Base-by-base conservation (phyloP, 176 grass and related monocot genomes). In the Eragrostis nindensis region DNA sequence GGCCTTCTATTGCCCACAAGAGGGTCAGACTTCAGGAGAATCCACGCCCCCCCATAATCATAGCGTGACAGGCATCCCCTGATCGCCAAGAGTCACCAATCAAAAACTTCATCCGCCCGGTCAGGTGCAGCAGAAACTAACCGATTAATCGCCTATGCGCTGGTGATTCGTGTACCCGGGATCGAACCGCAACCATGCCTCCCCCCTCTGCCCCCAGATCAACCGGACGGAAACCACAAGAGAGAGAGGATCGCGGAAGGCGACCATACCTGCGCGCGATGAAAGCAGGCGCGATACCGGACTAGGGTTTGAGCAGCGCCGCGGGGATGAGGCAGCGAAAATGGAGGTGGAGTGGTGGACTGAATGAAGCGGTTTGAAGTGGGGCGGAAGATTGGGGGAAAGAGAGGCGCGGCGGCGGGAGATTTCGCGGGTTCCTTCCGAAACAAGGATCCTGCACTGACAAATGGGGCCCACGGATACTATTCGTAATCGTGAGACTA, bases 371-470 rank as follows among this genome's bases (percentile, higher is more conserved):
- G 17, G 73, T 76, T 61, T 24, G 41, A 29, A 41, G 12, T 8
- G 1, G 6, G 14, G 18, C 22, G 52, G 43, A 57, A 15, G 32
- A 73, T 39, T 1, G 5, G 49, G 39, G 11, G 48, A 3, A 36
- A 36, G 32, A 70, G 22, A 19, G 49, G 25, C 10, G 55, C 47
- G 53, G 61, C 52, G 55, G 77, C 67, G 40, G 69, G 77, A 25
- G 62, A 48, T 80, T 56, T 73, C 40, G 77, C 77, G 79, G 39
- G 40, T 57, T 79, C 44, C 47, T 64, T 85, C 68, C 57, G 32
- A 40, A 10, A 27, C 18, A 43, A 44, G 46, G 66, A 81, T 14
- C 8, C 25, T 5, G 16, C 5, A 80, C 52, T 71, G 67, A 61
- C 53, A 62, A 1, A 53, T 62, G 7, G 67, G 6, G 1, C 53